Evolutionary conservation across 2,329 filamentous ascomycete genomes (phyloP), one percentile per base, ranked within the genome.

Genomic region (Beauveria australis): DNA sequence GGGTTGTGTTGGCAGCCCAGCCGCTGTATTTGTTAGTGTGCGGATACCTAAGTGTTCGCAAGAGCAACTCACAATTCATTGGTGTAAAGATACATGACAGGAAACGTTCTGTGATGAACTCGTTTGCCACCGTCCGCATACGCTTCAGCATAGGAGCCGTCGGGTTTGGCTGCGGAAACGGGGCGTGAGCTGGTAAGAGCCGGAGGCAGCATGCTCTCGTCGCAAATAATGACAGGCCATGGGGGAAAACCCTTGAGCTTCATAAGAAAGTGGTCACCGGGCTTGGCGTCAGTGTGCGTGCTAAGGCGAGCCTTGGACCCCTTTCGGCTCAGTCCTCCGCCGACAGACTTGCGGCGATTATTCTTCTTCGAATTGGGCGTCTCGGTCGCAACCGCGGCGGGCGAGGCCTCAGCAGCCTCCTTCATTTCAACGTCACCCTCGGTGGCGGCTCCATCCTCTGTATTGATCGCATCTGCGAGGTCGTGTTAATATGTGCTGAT

Each of bases 211-310:
- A 99, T 97, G 64, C 88, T 87, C 74, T 99, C 93, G 71, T 96
- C 92, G 73, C 91, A 94, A 67, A 99, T 86, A 71, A 99, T 89
- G 59, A 91, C 88, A 18, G 94, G 94, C 94, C 94, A 99, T 44
- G 91, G 88, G 37, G 94, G 91, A 74, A 91, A 96, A 63, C 93
- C 94, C 80, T 95, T 96, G 74, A 99, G 86, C 74, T 92, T 90
- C 65, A 95, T 91, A 71, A 96, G 87, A 76, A 89, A 97, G 75
- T 92, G 89, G 69, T 97, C 89, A 67, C 95, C 94, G 5, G 94
- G 90, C 78, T 96, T 82, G 65, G 91, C 92, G 71, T 96, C 85
- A 58, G 91, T 81, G 67, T 91, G 84, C 49, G 82, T 82, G 64
- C 30, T 33, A 12, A 89, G 80, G 70, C 87, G 87, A 64, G 82